These are phyloP conservation scores for Annona cherimola DNA, from an alignment of 164 flowering plant species.

Conservation along the genomic window DNA sequence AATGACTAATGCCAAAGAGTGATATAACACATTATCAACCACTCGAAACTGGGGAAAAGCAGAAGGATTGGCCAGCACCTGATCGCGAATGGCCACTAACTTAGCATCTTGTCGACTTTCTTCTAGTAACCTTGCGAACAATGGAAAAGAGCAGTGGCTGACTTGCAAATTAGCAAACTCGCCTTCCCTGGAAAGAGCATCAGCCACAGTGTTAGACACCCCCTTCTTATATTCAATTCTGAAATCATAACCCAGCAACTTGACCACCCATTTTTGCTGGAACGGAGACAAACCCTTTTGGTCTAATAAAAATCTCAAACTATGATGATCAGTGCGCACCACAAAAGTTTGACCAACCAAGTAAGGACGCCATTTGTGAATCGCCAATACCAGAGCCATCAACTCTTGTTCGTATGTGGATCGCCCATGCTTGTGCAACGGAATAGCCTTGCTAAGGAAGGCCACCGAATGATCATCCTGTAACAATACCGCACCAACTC, in stretches of 20 bases:
- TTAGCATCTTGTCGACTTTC: too few species aligned
- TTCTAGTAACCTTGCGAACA: too few species aligned
- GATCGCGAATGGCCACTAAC: too few species aligned
- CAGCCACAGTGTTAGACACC: neutral
- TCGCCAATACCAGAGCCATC: neutral
- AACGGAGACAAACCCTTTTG: neutral
- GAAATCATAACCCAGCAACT: neutral
- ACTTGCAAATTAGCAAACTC: neutral
- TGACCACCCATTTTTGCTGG: neutral
- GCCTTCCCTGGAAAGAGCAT: neutral
- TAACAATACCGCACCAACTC: neutral
- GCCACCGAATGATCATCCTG: neutral
- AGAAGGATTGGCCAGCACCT: too few species aligned
- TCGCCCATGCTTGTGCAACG: neutral
- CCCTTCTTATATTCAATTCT: neutral
- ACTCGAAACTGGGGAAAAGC: too few species aligned
- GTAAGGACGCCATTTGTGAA: neutral
- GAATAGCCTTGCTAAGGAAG: neutral
- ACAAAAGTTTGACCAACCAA: neutral
- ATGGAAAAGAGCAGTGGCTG: too few species aligned
- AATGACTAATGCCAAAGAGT: too few species aligned
- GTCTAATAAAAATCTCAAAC: neutral
- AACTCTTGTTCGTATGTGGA: conserved; percentile 2
- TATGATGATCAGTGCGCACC: neutral
- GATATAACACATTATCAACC: too few species aligned